Evolutionary conservation across 768 basidiomycete genomes (phyloP), one percentile per base, ranked within the genome.

Genomic region (Coprinopsis strossmayeri): DNA sequence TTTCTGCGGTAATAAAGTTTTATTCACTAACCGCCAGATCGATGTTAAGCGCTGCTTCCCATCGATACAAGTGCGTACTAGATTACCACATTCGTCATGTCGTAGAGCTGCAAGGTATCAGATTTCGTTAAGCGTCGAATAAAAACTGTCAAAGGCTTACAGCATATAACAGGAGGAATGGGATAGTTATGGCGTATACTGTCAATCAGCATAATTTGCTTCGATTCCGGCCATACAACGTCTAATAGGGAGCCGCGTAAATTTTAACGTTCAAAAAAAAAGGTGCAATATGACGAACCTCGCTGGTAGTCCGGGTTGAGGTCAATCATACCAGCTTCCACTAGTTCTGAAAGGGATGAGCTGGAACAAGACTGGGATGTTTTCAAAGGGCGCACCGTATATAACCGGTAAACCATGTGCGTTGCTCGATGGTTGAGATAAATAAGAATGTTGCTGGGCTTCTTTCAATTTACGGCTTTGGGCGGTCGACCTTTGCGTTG

Each of bases 31-130:
- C 11, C 17, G 9, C 35, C 35, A 38, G 38, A 91, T 82, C 0
- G 85, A 87, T 0, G 86, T 89, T 39, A 89, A 60, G 17, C 89
- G 69, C 59, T 91, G 89, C 58, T 91, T 91, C 15, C 89, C 89
- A 56, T 89, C 87, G 9, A 87, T 86, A 55, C 84, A 87, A 1
- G 77, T 78, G 1, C 65, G 70, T 56, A 84, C 83, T 0, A 74
- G 65, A 0, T 89, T 83, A 0, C 80, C 75, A 28, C 61, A 56
- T 1, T 66, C 59, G 18, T 74, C 65, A 9, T 78, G 73, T 52
- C 81, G 21, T 9, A 25, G 9, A 18, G 40, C 80, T 42, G 18
- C 17, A 5, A 11, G 17, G 17, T 44, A 27, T 25, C 35, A 20
- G 48, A 44, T 45, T 50, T 38, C n/a, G 44, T 23, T 37, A 28